Conservation (phyloP, 2,329 filamentous ascomycete species). For the Dichotomopilus funicola region DNA sequence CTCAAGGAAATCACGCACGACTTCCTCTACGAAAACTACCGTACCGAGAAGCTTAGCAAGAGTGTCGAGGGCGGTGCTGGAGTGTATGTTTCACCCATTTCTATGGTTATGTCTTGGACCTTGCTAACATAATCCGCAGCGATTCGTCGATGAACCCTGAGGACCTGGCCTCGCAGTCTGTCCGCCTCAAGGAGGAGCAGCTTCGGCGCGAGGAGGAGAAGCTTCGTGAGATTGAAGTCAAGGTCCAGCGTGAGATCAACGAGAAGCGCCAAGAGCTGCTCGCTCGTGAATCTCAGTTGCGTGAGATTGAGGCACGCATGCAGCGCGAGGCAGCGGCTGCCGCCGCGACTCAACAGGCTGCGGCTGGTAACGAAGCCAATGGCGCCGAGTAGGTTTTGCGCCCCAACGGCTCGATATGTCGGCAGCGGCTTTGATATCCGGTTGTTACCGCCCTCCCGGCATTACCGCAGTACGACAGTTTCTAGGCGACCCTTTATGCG, state of each 20-base stretch:
- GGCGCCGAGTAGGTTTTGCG: slow-evolving; percentile 37
- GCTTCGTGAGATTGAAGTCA: slow-evolving; percentile 97
- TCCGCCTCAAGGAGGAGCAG: slow-evolving; percentile 98
- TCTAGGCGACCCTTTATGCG: slow-evolving; percentile 31
- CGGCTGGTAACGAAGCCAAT: slow-evolving; percentile 40
- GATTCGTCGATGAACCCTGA: slow-evolving; percentile 96
- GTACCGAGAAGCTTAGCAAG: slow-evolving; percentile 99
- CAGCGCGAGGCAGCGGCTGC: slow-evolving; percentile 56
- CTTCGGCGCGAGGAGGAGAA: slow-evolving; percentile 99
- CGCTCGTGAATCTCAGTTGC: slow-evolving; percentile 94
- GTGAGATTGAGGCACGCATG: slow-evolving; percentile 98
- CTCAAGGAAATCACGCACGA: slow-evolving; percentile 99
- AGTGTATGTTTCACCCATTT: slow-evolving; percentile 58
- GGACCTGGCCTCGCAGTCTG: slow-evolving; percentile 91
- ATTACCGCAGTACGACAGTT: slow-evolving; percentile 14
- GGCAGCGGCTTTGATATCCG: slow-evolving; percentile 22
- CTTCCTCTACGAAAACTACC: slow-evolving; percentile 99
- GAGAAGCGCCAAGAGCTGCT: slow-evolving; percentile 98
- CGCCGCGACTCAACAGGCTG: slow-evolving; percentile 31
- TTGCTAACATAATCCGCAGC: slow-evolving; percentile 36
- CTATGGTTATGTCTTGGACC: background rate
- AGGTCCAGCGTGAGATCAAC: slow-evolving; percentile 99
- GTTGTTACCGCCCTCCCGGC: slow-evolving; percentile 17
- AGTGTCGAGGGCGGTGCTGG: slow-evolving; percentile 86
- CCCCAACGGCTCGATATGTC: background rate